These are phyloP conservation scores for Globisporangium camurandrum DNA, from an alignment of 352 stramenopile species.

Conservation along the genomic window DNA sequence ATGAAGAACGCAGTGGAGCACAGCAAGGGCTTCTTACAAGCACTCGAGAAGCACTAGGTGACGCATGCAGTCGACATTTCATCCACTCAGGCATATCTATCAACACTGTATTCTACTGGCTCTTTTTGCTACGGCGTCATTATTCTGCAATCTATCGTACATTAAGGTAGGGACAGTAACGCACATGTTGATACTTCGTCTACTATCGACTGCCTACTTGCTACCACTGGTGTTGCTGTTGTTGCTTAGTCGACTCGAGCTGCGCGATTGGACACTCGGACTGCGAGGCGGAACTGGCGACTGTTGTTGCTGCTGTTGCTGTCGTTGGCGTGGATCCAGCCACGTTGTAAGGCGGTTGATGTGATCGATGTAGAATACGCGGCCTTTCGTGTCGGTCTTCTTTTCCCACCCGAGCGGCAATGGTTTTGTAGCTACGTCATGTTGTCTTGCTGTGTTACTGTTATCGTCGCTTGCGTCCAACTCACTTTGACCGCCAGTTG, in stretches of 20 bases:
- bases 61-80: no score
- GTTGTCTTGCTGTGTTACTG: background rate
- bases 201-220: no score
- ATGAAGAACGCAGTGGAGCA: constrained; percentile 62
- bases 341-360: constrained; percentile 69
- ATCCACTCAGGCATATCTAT: no score
- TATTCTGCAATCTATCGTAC: no score
- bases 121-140: no score
- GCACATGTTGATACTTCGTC: no score
- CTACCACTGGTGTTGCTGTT: constrained; percentile 1
- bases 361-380: constrained; percentile 71
- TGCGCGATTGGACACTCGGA: background rate
- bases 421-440: constrained; percentile 6
- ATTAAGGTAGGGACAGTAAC: no score
- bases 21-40: constrained; percentile 44
- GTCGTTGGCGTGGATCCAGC: constrained; percentile 33
- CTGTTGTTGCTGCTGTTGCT: background rate
- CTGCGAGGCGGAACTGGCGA: background rate
- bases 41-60: constrained; percentile 15
- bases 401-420: constrained; percentile 66
- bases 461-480: background rate
- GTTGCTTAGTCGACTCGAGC: constrained; percentile 4
- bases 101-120: no score
- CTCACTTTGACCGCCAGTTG: no score
- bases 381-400: constrained; percentile 57